Evolutionary conservation across 805 yeast species (phyloP), one percentile per base, ranked within the genome.

Genomic region (Tetrapisispora arboricola): DNA sequence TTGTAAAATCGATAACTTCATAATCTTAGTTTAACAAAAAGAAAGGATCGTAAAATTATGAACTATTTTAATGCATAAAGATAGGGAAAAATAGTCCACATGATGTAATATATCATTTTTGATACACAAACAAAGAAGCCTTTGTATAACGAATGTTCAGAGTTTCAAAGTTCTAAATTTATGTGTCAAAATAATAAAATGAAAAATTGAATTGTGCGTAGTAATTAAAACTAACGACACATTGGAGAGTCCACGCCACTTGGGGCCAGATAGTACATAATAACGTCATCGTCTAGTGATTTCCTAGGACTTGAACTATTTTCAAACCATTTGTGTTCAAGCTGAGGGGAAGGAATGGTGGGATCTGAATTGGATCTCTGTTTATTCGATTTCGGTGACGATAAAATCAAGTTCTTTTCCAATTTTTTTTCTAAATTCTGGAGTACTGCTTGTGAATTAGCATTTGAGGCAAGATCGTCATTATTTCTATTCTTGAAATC

Each of bases 201-300:
- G n/a, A n/a, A n/a, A n/a, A n/a, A n/a, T n/a, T n/a, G n/a, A n/a
- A n/a, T n/a, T n/a, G 11, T n/a, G 13, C 6, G 21, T 21, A 5
- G 5, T 7, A 8, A n/a, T 4, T 13, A 4, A 3, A 32, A n/a
- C 21, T 21, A 32, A 31, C 15, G 36, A 27, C 41, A 26, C 19
- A 31, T 16, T 5, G 55, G 51, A 13, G 56, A 47, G 33, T 50
- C 49, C 16, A 44, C 42, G n/a, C 49, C 51, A 44, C 57, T 53
- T 6, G 51, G 44, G 22, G 47, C 53, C 19, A 56, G 49, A 30
- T 59, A 59, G 40, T 57, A 58, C 31, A 49, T 42, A 3, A 58
- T 45, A 11, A 59, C 50, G 37, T 59, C 64, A 43, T 57, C 64
- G 3, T 49, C 42, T 8, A 33, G 10, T 10, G 42, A 39, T 12